Evolutionary conservation across 225 moss, liverwort and hornwort genomes (phyloP).

Genomic region (Polytrichum formosum): DNA sequence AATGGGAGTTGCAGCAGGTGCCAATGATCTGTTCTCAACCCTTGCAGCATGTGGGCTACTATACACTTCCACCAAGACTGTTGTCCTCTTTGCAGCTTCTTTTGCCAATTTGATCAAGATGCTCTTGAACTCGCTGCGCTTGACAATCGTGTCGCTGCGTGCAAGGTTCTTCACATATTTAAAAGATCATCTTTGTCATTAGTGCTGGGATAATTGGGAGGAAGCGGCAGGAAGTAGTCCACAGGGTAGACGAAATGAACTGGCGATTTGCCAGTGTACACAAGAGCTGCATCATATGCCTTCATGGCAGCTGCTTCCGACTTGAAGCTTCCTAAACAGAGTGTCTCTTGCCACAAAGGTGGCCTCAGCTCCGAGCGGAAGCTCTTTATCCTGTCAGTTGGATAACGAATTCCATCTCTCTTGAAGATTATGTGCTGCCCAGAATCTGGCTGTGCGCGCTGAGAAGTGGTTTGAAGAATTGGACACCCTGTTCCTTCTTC

Average conservation of each 20-base stretch:
- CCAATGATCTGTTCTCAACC: too few species aligned
- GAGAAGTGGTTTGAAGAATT: too few species aligned
- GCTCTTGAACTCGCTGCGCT: slow-evolving; percentile 1
- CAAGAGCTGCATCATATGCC: slow-evolving; percentile 10
- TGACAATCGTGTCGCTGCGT: not conserved
- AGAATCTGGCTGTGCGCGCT: not conserved
- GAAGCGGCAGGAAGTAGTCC: slow-evolving; percentile 7
- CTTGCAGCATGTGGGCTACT: too few species aligned
- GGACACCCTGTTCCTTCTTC: too few species aligned
- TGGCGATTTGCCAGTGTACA: slow-evolving; percentile 9
- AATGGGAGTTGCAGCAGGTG: too few species aligned
- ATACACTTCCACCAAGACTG: not conserved
- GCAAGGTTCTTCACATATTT: slow-evolving; percentile 5
- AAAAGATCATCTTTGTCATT: not conserved
- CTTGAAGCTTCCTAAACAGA: slow-evolving; percentile 14
- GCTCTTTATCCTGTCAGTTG: slow-evolving; percentile 6
- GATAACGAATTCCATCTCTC: slow-evolving; percentile 9
- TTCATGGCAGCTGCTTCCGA: slow-evolving; percentile 12
- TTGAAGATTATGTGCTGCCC: not conserved
- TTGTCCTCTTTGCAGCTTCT: slow-evolving; percentile 2
- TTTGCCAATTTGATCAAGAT: slow-evolving; percentile 2
- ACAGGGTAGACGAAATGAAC: slow-evolving; percentile 5
- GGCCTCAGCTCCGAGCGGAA: slow-evolving; percentile 11
- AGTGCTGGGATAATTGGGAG: not conserved
- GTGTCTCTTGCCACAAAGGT: not conserved